Evolutionary conservation across 371 early-diverging fungal species (phyloP).

Genomic region (Mortierella sp.): DNA sequence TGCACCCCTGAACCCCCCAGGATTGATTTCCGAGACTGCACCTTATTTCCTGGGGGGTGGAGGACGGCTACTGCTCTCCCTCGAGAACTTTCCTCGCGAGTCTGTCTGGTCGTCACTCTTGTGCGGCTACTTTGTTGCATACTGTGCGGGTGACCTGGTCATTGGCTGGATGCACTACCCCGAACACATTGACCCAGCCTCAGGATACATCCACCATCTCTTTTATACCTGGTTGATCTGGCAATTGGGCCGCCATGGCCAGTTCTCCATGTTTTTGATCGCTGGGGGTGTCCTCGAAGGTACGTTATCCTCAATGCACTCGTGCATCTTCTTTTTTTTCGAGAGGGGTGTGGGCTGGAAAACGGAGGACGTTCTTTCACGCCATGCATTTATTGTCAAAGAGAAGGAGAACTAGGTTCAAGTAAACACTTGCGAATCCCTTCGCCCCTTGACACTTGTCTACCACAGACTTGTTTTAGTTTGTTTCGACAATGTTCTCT

Average conservation of each 20-base stretch:
- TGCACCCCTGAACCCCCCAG: conserved; percentile 28
- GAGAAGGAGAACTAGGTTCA: not conserved
- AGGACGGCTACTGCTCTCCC: conserved; percentile 36
- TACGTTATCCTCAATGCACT: not conserved
- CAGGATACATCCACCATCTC: conserved; percentile 33
- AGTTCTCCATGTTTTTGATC: conserved; percentile 20
- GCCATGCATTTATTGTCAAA: not conserved
- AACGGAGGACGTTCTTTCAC: not conserved
- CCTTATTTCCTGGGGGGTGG: conserved; percentile 49
- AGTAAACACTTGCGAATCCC: not conserved
- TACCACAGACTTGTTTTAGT: not conserved
- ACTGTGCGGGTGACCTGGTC: conserved; percentile 24
- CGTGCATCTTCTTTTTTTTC: not conserved
- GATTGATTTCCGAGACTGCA: conserved; percentile 11
- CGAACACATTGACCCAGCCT: conserved; percentile 17
- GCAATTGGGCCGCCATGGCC: not conserved
- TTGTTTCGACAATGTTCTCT: not conserved
- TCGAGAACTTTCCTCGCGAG: conserved; percentile 40
- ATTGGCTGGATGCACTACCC: conserved; percentile 30
- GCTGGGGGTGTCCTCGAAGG: conserved; percentile 25
- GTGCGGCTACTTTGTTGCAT: conserved; percentile 36
- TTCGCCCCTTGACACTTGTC: not conserved
- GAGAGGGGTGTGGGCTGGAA: not conserved
- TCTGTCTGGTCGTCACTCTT: conserved; percentile 12
- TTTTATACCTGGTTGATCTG: conserved; percentile 18